These are phyloP conservation scores for Mycena capillaripes DNA, from an alignment of 768 basidiomycete species.

Conservation along the genomic window DNA sequence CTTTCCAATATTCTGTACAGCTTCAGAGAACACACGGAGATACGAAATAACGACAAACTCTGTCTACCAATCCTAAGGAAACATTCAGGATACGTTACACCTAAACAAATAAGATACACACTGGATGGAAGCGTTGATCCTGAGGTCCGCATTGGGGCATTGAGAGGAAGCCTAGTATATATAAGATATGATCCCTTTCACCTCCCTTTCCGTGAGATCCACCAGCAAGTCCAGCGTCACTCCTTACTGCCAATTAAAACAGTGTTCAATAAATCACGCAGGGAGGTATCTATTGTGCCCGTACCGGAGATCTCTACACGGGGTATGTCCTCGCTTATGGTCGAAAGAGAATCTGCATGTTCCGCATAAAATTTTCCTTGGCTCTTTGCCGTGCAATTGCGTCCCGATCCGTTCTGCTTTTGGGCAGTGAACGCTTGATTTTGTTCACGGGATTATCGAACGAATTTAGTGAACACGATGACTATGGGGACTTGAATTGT, in stretches of 20 bases:
- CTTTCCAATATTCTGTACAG: background rate
- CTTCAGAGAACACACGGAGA: background rate
- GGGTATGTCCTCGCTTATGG: background rate
- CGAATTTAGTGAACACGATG: slow-evolving; percentile 10
- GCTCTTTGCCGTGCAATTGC: background rate
- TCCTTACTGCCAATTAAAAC: background rate
- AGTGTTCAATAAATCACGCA: background rate
- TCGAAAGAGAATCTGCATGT: background rate
- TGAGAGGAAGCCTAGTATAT: background rate
- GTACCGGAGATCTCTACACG: background rate
- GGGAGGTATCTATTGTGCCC: too few relatives aligned
- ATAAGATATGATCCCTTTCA: slow-evolving; percentile 1
- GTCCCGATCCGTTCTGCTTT: background rate
- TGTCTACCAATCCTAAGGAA: background rate
- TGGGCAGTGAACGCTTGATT: slow-evolving; percentile 12
- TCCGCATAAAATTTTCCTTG: background rate
- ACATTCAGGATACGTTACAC: background rate
- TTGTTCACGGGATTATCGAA: slow-evolving; percentile 7
- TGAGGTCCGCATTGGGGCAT: background rate
- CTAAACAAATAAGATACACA: background rate
- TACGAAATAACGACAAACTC: background rate
- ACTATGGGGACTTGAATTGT: slow-evolving; percentile 3
- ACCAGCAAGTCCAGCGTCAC: background rate
- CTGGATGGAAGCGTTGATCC: slow-evolving; percentile 4
- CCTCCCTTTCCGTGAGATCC: background rate